These are phyloP conservation scores for Penicillium pancosmium DNA, from an alignment of 495 filamentous ascomycete species.

Conservation along the genomic window DNA sequence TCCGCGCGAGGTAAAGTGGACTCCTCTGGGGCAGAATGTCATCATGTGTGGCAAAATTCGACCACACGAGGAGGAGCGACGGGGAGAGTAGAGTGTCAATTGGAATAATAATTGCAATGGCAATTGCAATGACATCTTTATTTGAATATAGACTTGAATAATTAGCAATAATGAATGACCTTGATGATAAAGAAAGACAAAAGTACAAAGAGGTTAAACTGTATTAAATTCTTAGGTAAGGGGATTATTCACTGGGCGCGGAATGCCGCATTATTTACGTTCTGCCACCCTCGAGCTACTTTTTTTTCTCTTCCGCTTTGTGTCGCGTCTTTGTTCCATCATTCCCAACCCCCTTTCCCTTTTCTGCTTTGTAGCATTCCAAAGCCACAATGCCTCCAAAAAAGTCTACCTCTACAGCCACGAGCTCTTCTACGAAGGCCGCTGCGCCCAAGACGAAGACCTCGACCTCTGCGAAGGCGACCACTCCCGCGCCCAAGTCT, in stretches of 20 bases:
- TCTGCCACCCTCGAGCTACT: too few relatives aligned
- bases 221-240: too few relatives aligned
- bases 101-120: too few relatives aligned
- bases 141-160: too few relatives aligned
- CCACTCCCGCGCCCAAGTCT: constrained; percentile 19
- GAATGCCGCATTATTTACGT: constrained; percentile 29
- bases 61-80: constrained; percentile 7
- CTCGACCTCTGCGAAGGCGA: too few relatives aligned
- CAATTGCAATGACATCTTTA: too few relatives aligned
- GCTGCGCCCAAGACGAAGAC: constrained; percentile 4
- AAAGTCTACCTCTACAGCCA: constrained; percentile 24
- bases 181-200: too few relatives aligned
- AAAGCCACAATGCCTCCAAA: constrained; percentile 39
- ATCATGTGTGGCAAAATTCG: constrained; percentile 71
- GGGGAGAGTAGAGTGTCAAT: not conserved
- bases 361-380: constrained; percentile 16
- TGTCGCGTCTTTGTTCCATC: constrained; percentile 10
- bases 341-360: constrained; percentile 1
- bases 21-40: constrained; percentile 72
- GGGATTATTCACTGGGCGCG: constrained; percentile 8
- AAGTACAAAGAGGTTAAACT: too few relatives aligned
- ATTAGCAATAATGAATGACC: too few relatives aligned
- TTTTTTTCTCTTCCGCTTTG: not conserved
- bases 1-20: constrained; percentile 70
- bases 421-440: constrained; percentile 16